Evolutionary conservation across 2,329 filamentous ascomycete genomes (phyloP), one percentile per base, ranked within the genome.

Genomic region (Aspergillus brasiliensis): DNA sequence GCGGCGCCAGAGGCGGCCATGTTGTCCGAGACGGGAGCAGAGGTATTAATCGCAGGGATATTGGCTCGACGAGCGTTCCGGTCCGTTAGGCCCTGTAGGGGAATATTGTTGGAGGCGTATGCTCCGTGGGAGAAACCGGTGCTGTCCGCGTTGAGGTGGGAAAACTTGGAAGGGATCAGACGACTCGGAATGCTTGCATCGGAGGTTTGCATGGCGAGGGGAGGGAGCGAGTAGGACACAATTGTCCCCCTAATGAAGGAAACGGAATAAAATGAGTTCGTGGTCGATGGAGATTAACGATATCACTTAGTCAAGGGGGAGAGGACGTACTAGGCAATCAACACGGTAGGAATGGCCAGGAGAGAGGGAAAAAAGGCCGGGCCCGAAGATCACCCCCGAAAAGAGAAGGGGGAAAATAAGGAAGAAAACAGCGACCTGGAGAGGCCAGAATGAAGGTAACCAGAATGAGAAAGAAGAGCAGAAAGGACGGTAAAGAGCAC

Each of bases 121-220:
- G 93, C 92, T 66, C 91, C 92, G 75, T 97, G 92, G 51, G 93
- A 96, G 79, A 97, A 96, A 65, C 92, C 92, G 51, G 91, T 95
- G 69, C 93, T 90, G 73, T 91, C 84, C 64, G 81, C 81, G 73
- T 81, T 82, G 68, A 83, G 87, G 77, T 86, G 91, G 65, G 90
- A 90, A 63, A 91, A 88, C 81, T 96, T 96, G 58, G 91, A 87
- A 67, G 88, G 87, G 42, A 81, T 82, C 70, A 89, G 89, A 80
- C 86, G 91, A 73, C 81, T 84, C 68, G 82, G 83, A 66, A 86
- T 83, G 68, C 84, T 82, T 71, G 91, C 88, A 79, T 91, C 77
- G 69, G 87, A 80, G 91, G 90, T 86, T 96, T 81, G 93, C 93
- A 97, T 97, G 80, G 87, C 88, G 82, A 94, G 87, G 61, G 58